Conservation (phyloP, 768 basidiomycete species). For the Amanita rimosa region DNA sequence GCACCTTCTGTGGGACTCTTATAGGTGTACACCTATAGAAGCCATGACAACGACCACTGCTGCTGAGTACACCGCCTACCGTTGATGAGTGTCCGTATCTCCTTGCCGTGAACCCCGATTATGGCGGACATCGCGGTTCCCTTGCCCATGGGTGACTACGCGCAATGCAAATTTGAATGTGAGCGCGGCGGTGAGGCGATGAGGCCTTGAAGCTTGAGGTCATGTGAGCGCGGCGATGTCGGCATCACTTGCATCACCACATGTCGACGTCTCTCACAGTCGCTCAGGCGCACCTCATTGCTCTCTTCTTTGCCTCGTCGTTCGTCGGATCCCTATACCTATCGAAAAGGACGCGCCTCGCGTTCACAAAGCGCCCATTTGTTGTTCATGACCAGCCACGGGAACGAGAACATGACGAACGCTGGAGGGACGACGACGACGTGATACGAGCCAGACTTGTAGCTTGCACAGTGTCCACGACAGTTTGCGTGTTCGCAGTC, state of each 20-base stretch:
- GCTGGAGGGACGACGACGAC: slow-evolving; percentile 73
- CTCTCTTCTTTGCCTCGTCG: slow-evolving; percentile 1
- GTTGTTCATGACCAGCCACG: slow-evolving; percentile 12
- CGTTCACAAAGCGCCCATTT: not conserved
- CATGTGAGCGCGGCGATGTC: no score
- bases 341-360: slow-evolving; percentile 1
- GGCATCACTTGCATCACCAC: not conserved
- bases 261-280: not conserved
- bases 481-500: slow-evolving; percentile 43
- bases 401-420: slow-evolving; percentile 23
- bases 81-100: no score
- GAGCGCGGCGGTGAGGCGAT: no score
- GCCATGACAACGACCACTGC: no score
- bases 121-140: no score
- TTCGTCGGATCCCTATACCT: slow-evolving; percentile 6
- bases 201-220: no score
- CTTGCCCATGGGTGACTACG: no score
- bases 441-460: slow-evolving; percentile 74
- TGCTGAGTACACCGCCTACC: no score
- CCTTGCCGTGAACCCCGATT: no score
- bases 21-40: no score
- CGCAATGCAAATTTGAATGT: no score
- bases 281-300: slow-evolving; percentile 2
- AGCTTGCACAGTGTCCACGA: slow-evolving; percentile 56
- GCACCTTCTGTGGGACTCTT: no score